phyloP scores from a whole-genome alignment of 2,329 filamentous ascomycete species.

The Thielaviopsis populi region DNA sequence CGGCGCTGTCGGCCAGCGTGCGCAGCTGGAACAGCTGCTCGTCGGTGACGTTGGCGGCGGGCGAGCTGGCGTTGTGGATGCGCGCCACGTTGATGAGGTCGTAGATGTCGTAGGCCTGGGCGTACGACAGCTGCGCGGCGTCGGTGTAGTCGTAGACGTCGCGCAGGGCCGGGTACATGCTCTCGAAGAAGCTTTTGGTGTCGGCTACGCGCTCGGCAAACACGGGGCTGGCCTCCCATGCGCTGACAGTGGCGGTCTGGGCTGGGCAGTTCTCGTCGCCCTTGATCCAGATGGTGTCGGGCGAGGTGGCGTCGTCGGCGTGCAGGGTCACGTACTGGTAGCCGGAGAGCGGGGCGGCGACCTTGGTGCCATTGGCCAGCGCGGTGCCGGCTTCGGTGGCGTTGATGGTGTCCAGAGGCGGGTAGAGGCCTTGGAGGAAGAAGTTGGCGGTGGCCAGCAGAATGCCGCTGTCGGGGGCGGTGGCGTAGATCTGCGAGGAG shows the following conservation, averaged over 20 bases:
- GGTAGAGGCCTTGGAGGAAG: constrained; percentile 26
- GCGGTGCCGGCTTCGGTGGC: constrained; percentile 21
- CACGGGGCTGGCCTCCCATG: constrained; percentile 22
- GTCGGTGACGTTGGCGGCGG: constrained; percentile 23
- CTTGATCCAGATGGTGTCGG: constrained; percentile 27
- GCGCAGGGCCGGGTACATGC: constrained; percentile 22
- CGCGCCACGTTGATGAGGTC: constrained; percentile 26
- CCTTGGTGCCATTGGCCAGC: constrained; percentile 24
- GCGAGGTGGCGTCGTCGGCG: constrained; percentile 23
- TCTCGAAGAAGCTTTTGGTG: constrained; percentile 23
- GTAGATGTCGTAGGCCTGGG: constrained; percentile 26
- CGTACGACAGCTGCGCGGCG: constrained; percentile 24
- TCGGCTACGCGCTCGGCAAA: constrained; percentile 21
- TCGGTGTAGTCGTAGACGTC: constrained; percentile 23
- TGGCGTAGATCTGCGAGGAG: constrained; percentile 24
- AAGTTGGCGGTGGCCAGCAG: constrained; percentile 25
- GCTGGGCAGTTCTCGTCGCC: constrained; percentile 25
- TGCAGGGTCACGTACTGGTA: constrained; percentile 26
- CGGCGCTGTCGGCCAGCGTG: constrained; percentile 24
- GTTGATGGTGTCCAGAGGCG: constrained; percentile 22
- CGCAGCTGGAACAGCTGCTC: constrained; percentile 24
- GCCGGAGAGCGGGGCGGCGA: constrained; percentile 22
- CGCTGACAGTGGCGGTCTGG: constrained; percentile 20
- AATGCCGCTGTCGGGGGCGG: constrained; percentile 24
- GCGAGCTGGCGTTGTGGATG: constrained; percentile 23